A percentile compares a stretch with the other conserved stretches of the same genome.
Evolutionary conservation across 2,329 filamentous ascomycete genomes (phyloP).

Genomic region (Calonectria hongkongensis): DNA sequence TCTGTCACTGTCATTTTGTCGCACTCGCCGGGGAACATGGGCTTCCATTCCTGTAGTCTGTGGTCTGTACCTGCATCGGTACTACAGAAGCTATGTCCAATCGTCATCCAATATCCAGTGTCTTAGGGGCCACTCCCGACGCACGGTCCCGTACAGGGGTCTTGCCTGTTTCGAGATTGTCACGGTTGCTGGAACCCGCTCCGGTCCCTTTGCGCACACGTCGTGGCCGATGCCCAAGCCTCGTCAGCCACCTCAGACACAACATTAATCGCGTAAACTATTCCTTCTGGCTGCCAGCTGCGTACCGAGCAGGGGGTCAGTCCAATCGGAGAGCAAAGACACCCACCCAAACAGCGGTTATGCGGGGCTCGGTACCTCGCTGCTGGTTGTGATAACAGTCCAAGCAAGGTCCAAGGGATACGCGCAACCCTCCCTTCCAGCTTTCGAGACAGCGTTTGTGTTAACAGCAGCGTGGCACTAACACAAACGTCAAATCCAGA

Average conservation of each 20-base stretch:
- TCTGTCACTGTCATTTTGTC: not conserved
- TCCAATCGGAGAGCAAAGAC: no score
- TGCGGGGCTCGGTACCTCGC: no score
- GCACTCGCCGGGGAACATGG: constrained; percentile 16
- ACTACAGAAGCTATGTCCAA: constrained; percentile 26
- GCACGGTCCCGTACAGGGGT: constrained; percentile 19
- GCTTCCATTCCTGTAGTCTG: constrained; percentile 9
- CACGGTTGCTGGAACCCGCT: constrained; percentile 1
- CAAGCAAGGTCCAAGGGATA: no score
- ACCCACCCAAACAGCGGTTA: no score
- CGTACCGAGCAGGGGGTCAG: no score
- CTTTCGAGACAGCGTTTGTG: constrained; percentile 3
- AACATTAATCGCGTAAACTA: constrained; percentile 12
- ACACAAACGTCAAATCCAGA: not conserved
- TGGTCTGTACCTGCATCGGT: constrained; percentile 34
- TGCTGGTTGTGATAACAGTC: no score
- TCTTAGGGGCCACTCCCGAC: constrained; percentile 18
- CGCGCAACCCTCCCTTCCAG: constrained; percentile 4
- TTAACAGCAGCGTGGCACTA: not conserved
- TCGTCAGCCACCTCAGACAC: constrained; percentile 27
- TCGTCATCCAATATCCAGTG: constrained; percentile 21
- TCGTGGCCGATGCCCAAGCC: constrained; percentile 7
- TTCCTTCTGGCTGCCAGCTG: not conserved
- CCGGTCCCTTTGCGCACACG: constrained; percentile 3
- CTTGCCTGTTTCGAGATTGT: constrained; percentile 20